Evolutionary conservation across 805 yeast genomes (phyloP), one percentile per base, ranked within the genome.

Genomic region (Kodamaea jinghongensis): DNA sequence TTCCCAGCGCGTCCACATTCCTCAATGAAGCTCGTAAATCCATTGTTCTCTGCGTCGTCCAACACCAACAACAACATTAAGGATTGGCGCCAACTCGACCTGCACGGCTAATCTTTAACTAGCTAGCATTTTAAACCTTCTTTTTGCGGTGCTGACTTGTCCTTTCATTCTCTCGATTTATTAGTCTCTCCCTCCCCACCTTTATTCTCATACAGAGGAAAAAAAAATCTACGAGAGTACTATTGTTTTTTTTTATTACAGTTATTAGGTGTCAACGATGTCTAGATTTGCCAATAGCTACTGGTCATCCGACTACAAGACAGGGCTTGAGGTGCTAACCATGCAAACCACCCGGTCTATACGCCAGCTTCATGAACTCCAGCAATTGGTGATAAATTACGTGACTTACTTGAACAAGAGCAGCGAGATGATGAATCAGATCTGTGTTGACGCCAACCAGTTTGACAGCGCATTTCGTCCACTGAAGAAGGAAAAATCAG

Each of bases 271-370:
- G n/a, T n/a, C 17, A 11, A 6, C 17, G 34, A 44, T 39, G 41
- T 23, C 31, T 38, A 28, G 33, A 33, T 67, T 63, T 45, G 58
- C 70, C 37, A 67, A 69, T 45, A 22, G 52, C 28, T 70, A 63
- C 52, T 70, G 74, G 73, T 61, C 72, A 3, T 47, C 72, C 1
- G 75, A 70, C 52, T 66, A 63, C 37, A 52, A 50, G 25, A 46
- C 67, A 3, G 70, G 73, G 4, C 59, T 69, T 13, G 63, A 60
- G 26, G 49, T 44, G 29, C 46, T 70, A 15, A 46, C 54, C 11
- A 38, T 42, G 6, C 73, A 67, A 46, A 55, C 63, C 31, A 41
- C 45, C 8, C 50, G 56, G 17, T 65, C 73, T 4, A 45, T 68
- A 20, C 48, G 51, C 23, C 75, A 69, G 50, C 51, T 67, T 11